These are phyloP conservation scores for Diaporthe helianthi DNA, from an alignment of 2,329 filamentous ascomycete genomes.

Conservation along the genomic window DNA sequence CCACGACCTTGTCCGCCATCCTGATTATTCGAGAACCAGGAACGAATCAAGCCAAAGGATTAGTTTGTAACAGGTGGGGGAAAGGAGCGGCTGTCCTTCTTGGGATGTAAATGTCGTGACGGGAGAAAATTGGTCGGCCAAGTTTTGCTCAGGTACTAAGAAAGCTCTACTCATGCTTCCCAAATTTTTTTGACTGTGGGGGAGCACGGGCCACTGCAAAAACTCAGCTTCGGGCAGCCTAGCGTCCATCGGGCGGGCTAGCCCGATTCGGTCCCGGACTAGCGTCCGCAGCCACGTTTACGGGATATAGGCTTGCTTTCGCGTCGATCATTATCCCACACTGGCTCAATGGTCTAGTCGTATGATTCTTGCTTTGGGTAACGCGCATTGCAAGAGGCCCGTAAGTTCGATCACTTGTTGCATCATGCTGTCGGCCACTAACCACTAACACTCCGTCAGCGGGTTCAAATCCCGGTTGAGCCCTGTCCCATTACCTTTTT, in stretches of 20 bases:
- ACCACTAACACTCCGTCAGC: too few species aligned
- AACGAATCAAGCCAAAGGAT: slow-evolving; percentile 30
- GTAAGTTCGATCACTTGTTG: not conserved
- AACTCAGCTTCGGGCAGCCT: slow-evolving; percentile 3
- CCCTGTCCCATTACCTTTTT: not conserved
- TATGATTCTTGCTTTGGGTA: slow-evolving; percentile 34
- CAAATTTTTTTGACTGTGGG: slow-evolving; percentile 38
- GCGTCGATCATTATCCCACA: not conserved
- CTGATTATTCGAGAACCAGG: slow-evolving; percentile 32
- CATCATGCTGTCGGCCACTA: too few species aligned
- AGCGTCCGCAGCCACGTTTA: not conserved
- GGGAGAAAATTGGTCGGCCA: not conserved
- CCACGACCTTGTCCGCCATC: slow-evolving; percentile 58
- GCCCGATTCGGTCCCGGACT: not conserved
- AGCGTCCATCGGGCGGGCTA: slow-evolving; percentile 18
- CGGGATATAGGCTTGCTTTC: not conserved
- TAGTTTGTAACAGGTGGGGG: not conserved
- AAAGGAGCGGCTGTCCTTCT: slow-evolving; percentile 25
- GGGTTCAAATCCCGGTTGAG: slow-evolving; percentile 31
- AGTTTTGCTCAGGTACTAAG: slow-evolving; percentile 14
- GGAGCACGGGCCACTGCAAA: slow-evolving; percentile 17
- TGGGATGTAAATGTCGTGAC: slow-evolving; percentile 3
- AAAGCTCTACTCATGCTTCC: slow-evolving; percentile 32
- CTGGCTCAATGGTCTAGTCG: slow-evolving; percentile 31
- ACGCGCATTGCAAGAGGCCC: slow-evolving; percentile 28